Evolutionary conservation across 2,329 filamentous ascomycete genomes (phyloP), one percentile per base, ranked within the genome.

Genomic region (Aspergillus versicolor): DNA sequence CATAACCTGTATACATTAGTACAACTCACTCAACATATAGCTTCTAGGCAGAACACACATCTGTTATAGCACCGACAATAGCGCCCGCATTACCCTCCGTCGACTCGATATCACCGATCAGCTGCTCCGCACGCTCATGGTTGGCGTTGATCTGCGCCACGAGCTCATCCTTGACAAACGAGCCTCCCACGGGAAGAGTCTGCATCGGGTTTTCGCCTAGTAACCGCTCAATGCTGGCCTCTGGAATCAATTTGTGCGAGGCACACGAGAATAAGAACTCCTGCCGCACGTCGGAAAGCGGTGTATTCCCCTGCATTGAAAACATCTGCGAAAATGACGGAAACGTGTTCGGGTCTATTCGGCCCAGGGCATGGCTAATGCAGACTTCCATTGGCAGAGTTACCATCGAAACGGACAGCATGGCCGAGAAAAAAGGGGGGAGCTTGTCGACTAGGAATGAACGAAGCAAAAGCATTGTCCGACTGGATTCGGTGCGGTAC

Each of bases 81-180:
- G 91, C 91, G 2, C 90, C 91, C 2, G 91, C 91, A 71, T 97
- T 97, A 1, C 93, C 93, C 67, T 96, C 91, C 82, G 94, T 92
- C 50, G 88, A 88, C 56, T 96, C 91, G 22, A 99, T 80, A 66
- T 96, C 91, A 40, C 87, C 84, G 41, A 97, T 85, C 32, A 96
- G 80, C 43, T 87, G 84, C 63, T 92, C 89, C 1, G 90, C 85
- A 61, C 87, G 85, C 60, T 91, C 89, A 0, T 87, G 84, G 63
- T 95, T 91, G 11, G 84, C 82, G 47, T 88, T 82, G 61, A 92
- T 96, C 68, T 94, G 88, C 48, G 86, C 82, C 0, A 96, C 84
- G 12, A 99, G 78, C 30, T 86, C 83, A 27, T 94, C 89, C 72
- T 93, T 94, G 46, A 84, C 81, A 65, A 91, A 91, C 6, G 58